Base-by-base conservation (phyloP, 345 rosid genomes). In the Anastatica hierochuntica region DNA sequence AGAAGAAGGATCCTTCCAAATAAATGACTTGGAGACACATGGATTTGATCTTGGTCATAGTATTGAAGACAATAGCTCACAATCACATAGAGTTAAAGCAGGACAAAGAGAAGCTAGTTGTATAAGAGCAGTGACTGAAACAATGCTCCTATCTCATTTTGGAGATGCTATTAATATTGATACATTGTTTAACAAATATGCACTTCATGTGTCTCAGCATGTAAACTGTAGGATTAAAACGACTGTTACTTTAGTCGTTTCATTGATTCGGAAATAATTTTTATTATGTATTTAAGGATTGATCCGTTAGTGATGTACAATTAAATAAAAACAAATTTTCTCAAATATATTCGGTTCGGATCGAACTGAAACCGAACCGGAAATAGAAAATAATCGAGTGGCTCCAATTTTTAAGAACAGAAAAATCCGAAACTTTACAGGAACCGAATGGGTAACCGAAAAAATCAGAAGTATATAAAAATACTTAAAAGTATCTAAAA, bases 101-200 rank as follows among this genome's bases (percentile, higher is more conserved):
- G 64, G 64, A 1, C 13, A 70, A 31, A 61, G 41, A 16, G 71
- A 75, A 27, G 79, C 78, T 0, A 52, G 19, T 49, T 71, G 73
- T 58, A 56, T 79, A 17, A 71, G 85, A 62, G 83, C 90, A 1
- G 90, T 68, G 62, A 60, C 74, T 7, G 90, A 79, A 46, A 82
- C 80, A 1, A 51, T 81, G 69, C 78, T 78, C 7, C 31, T 69
- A 6, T 60, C 64, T 50, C 85, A 82, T 20, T 82, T 77, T 16
- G 77, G 74, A 10, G 75, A 70, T 38, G 60, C n/a, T 7, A 67
- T 72, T n/a, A n/a, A n/a, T 38, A 53, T 76, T 0, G 76, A 76
- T 8, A 62, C 44, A 37, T 50, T 68, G 33, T 78, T 81, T 35
- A 10, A 8, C 2, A 63, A 71, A 38, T 83, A 69, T 40, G 47